Conservation (phyloP, 2,329 filamentous ascomycete species). For the Exophiala aquamarina region DNA sequence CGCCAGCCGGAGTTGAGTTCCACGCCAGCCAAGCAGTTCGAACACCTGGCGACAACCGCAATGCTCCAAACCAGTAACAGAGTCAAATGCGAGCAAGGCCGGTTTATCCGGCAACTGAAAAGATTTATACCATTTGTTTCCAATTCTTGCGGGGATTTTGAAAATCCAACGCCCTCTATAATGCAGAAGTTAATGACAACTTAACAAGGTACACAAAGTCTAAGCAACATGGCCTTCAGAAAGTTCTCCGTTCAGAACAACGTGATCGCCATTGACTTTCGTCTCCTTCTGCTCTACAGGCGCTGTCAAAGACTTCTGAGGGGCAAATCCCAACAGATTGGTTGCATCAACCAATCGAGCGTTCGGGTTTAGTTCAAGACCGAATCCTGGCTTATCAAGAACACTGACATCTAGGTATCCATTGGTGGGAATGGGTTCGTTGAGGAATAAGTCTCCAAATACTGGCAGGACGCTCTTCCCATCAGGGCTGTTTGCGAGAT, state of each 20-base stretch:
- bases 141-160: no score
- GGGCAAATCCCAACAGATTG: conserved; percentile 69
- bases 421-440: conserved; percentile 83
- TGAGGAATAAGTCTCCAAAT: conserved; percentile 85
- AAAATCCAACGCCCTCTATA: no score
- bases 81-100: no score
- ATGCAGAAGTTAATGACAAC: no score
- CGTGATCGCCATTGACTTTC: conserved; percentile 6
- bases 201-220: no score
- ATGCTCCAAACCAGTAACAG: no score
- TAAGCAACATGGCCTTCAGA: no score
- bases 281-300: conserved; percentile 21
- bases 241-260: background rate
- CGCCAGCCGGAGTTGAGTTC: background rate
- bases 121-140: no score
- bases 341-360: conserved; percentile 76
- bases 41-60: no score
- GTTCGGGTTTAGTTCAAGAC: conserved; percentile 79
- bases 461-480: conserved; percentile 87
- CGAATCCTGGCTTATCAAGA: conserved; percentile 87
- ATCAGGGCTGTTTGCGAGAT: conserved; percentile 88
- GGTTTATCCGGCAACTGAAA: no score
- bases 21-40: no score
- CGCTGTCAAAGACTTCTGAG: conserved; percentile 44
- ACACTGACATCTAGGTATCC: conserved; percentile 78